These are phyloP conservation scores for Entelexis paramagnoliae DNA, from an alignment of 1,139 yeast species.

Conservation along the genomic window DNA sequence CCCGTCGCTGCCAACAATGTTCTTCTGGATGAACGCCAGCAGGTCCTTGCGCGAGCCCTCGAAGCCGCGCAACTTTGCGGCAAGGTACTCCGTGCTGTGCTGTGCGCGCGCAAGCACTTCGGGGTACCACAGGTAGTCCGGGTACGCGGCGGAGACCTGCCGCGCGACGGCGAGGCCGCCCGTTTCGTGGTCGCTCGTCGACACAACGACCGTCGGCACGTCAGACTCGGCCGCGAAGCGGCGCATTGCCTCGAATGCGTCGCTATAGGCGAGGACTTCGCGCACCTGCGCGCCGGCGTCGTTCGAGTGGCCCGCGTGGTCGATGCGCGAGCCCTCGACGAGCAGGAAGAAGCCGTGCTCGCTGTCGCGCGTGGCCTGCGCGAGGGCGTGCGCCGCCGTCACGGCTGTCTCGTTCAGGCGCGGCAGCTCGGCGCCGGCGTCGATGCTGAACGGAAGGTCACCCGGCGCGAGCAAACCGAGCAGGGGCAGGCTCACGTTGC, in stretches of 20 bases:
- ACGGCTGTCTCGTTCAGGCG: slow-evolving; percentile 63
- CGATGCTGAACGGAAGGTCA: slow-evolving; percentile 75
- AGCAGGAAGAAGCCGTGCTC: slow-evolving; percentile 72
- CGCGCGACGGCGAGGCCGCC: slow-evolving; percentile 76
- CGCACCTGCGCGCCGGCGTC: slow-evolving; percentile 82
- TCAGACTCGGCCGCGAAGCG: slow-evolving; percentile 53
- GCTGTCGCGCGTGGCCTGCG: slow-evolving; percentile 52
- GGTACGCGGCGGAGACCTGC: slow-evolving; percentile 50
- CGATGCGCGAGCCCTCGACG: slow-evolving; percentile 82
- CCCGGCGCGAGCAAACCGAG: slow-evolving; percentile 58
- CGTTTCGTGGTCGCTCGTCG: slow-evolving; percentile 86
- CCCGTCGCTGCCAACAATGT: slow-evolving; percentile 42
- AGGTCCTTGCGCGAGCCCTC: slow-evolving; percentile 27
- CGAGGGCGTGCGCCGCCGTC: slow-evolving; percentile 57
- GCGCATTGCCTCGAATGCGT: slow-evolving; percentile 57
- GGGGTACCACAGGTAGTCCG: slow-evolving; percentile 71
- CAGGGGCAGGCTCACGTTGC: slow-evolving; percentile 56
- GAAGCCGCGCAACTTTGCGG: slow-evolving; percentile 31
- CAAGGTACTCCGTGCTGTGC: slow-evolving; percentile 63
- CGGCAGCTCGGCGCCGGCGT: slow-evolving; percentile 50
- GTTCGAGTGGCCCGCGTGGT: slow-evolving; percentile 83
- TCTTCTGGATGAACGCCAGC: slow-evolving; percentile 38
- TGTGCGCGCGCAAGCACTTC: slow-evolving; percentile 52
- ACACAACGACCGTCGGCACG: slow-evolving; percentile 60
- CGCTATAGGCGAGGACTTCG: slow-evolving; percentile 67